Percentiles rank a stretch among this genome's conserved stretches.
These are phyloP conservation scores for Globisporangium spiculum DNA, from an alignment of 352 stramenopile species.

Conservation along the genomic window DNA sequence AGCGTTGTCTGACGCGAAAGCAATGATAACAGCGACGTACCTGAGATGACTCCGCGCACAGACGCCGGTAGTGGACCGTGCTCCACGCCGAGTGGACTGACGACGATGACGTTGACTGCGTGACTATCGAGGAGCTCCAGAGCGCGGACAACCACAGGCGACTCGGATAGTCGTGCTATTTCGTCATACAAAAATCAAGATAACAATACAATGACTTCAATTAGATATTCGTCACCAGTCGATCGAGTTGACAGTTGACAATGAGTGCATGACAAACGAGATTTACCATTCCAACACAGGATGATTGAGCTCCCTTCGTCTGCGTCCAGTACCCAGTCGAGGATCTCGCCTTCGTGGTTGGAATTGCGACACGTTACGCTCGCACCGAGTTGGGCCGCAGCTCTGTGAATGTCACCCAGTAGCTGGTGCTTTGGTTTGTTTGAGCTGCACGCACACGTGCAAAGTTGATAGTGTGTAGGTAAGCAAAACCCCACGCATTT, in stretches of 20 bases:
- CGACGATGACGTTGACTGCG: conserved; percentile 22
- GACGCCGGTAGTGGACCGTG: conserved; percentile 29
- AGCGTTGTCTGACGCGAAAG: too few species aligned
- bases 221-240: neutral
- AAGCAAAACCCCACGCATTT: too few species aligned
- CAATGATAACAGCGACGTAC: conserved; percentile 12
- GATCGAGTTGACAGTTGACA: neutral
- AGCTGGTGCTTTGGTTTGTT: conserved; percentile 17
- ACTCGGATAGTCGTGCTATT: conserved; percentile 30
- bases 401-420: neutral
- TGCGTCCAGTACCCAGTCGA: conserved; percentile 28
- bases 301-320: conserved; percentile 25
- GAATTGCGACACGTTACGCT: conserved; percentile 18
- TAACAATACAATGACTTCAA: neutral
- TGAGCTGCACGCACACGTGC: neutral
- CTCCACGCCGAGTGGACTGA: conserved; percentile 31
- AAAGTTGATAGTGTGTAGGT: neutral
- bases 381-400: conserved; percentile 14
- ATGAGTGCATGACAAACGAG: neutral
- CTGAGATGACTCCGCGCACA: conserved; percentile 35
- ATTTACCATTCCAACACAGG: conserved; percentile 41
- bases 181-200: neutral
- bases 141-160: conserved; percentile 29
- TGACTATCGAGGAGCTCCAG: conserved; percentile 28
- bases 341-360: conserved; percentile 33